Base-by-base conservation (phyloP, 768 basidiomycete species). In the Termitomyces sp. region DNA sequence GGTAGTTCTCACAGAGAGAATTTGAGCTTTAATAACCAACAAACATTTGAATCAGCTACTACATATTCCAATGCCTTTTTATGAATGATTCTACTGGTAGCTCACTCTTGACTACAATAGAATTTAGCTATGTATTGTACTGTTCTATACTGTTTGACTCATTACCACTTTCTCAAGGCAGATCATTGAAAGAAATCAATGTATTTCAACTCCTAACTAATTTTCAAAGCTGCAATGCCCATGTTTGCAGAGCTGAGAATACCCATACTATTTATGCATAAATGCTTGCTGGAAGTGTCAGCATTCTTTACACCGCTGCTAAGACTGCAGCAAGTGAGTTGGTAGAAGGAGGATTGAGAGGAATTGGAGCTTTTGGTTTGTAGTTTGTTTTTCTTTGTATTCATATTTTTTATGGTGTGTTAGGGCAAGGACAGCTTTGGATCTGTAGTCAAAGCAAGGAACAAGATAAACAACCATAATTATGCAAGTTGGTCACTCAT, bases 331-430 rank as follows among this genome's bases (percentile, higher is more conserved):
- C 83, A 85, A 16, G 69, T 80, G 3, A 94, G 92, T 64, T 74
- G 94, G 58, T 98, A 93, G 85, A 90, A 91, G 65, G 88, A 92
- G 54, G 94, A 98, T 64, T 98, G 92, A 85, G 92, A 95, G 66
- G 94, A 96, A 68, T 73, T 97, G 9, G 94, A 96, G 67, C 76
- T 93, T 33, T 66, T 96, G 65, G 92, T 87, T 65, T 36, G 78
- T 65, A 22, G 12, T 37, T 24, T 33, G 9, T 45, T 41, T 47
- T 6, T 13, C 39, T 51, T 29, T 3, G 22, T 24, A 24, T 54
- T 33, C 26, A n/a, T 4, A 22, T 34, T 47, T 20, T 49, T 54
- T 15, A 54, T 20, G 18, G 46, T 9, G 54, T 46, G 28, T 7
- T 60, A 93, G 90, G 94, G 94, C 0, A 88, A 88, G 67, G 94